phyloP scores from a whole-genome alignment of 2,329 filamentous ascomycete species.

The Diaporthe ilicicola region DNA sequence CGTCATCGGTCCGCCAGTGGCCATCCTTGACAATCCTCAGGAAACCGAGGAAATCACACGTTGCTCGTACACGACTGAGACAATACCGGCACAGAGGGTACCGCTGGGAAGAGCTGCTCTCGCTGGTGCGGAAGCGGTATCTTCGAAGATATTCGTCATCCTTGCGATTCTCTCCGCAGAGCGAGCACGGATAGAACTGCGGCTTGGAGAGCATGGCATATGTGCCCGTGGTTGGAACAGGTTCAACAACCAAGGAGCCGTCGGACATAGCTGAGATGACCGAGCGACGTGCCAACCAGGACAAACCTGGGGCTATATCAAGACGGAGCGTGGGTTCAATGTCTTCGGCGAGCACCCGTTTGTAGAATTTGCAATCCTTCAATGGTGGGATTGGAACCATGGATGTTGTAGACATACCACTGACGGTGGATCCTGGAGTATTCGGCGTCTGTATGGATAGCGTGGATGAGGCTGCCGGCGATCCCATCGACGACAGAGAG shows the following conservation, averaged over 20 bases:
- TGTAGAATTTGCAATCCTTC: slow-evolving; percentile 94
- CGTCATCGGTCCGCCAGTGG: slow-evolving; percentile 84
- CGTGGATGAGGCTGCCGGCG: slow-evolving; percentile 55
- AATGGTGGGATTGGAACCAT: slow-evolving; percentile 65
- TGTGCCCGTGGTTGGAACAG: slow-evolving; percentile 70
- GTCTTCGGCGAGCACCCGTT: slow-evolving; percentile 86
- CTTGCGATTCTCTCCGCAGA: slow-evolving; percentile 86
- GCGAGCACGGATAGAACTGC: slow-evolving; percentile 75
- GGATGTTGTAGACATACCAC: slow-evolving; percentile 50
- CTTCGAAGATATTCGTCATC: slow-evolving; percentile 77
- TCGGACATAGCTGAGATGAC: slow-evolving; percentile 86
- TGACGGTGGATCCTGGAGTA: slow-evolving; percentile 62
- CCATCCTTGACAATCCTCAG: slow-evolving; percentile 91
- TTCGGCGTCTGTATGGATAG: slow-evolving; percentile 67
- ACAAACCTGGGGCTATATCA: slow-evolving; percentile 88
- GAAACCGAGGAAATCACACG: slow-evolving; percentile 93
- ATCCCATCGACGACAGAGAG: slow-evolving; percentile 60
- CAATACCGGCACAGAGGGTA: slow-evolving; percentile 94
- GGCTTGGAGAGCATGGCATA: slow-evolving; percentile 59
- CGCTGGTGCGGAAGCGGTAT: slow-evolving; percentile 88
- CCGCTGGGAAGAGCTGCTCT: slow-evolving; percentile 84
- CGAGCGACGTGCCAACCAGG: slow-evolving; percentile 89
- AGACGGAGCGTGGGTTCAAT: slow-evolving; percentile 93
- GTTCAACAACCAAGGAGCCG: slow-evolving; percentile 88
- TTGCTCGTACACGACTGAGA: slow-evolving; percentile 81